Conservation (phyloP, 257 asterid species). For the Capsicum chinense region DNA sequence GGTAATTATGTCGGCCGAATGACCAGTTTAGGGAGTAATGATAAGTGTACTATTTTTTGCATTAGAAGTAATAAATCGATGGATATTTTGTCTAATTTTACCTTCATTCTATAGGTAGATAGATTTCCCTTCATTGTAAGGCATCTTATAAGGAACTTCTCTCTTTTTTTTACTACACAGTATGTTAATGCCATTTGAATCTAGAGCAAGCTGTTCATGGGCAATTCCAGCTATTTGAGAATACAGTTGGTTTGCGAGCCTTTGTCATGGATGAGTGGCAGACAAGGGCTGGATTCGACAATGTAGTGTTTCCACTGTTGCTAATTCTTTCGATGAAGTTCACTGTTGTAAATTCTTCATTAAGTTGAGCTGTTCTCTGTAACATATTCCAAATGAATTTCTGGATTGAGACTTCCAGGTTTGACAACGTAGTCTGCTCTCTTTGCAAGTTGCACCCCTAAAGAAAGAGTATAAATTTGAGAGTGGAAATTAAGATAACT, state of each 20-base stretch:
- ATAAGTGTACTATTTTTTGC: too few relatives aligned
- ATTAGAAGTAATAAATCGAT: too few relatives aligned
- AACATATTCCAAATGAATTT: constrained; percentile 6
- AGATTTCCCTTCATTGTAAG: too few relatives aligned
- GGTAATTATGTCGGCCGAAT: too few relatives aligned
- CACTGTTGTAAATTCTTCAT: background rate
- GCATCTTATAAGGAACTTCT: too few relatives aligned
- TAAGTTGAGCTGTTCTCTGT: background rate
- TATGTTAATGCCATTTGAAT: background rate
- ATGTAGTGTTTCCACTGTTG: background rate
- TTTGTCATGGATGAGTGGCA: too few relatives aligned
- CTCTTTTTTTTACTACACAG: too few relatives aligned
- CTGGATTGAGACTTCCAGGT: background rate
- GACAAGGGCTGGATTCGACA: background rate
- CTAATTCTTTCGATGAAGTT: background rate
- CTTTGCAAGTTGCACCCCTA: background rate
- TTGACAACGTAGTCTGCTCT: background rate
- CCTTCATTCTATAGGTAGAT: too few relatives aligned
- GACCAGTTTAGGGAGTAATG: too few relatives aligned
- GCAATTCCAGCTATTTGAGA: background rate
- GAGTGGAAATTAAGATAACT: background rate
- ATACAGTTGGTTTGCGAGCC: too few relatives aligned
- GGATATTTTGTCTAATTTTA: too few relatives aligned
- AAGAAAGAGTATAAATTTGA: background rate
- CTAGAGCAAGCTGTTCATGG: background rate